Evolutionary conservation across 2,329 filamentous ascomycete genomes (phyloP), one percentile per base, ranked within the genome.

Genomic region (Plectosphaerella plurivora): DNA sequence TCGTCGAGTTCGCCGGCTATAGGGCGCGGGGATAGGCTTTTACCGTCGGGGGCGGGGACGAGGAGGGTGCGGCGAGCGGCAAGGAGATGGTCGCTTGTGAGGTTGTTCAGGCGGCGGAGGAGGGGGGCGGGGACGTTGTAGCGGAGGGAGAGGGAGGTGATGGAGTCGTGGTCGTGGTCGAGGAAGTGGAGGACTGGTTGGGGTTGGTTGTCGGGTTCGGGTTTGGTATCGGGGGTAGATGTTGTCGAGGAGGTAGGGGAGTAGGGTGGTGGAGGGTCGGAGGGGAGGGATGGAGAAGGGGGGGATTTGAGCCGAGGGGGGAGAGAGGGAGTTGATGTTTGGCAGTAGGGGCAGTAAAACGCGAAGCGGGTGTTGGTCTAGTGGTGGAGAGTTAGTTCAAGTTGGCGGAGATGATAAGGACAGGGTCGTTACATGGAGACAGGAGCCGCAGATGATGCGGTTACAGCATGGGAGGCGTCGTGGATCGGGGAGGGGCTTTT

Each of bases 1-100:
- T 89, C 86, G 61, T 91, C 88, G 45, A 88, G 86, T 63, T 90
- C 88, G 47, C 86, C 83, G 51, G 88, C 87, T n/a, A 89, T 61
- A 0, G 89, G 88, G 25, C 79, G 73, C 1, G 88, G 87, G 45
- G 84, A 89, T 22, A 91, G 71, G 59, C 82, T 87, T 6, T 86
- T 73, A 4, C 83, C 84, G 63, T 81, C 84, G 52, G 83, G 78
- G 4, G 83, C 84, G 0, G 89, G 89, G 55, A 94, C 88, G 4
- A 90, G 61, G 1, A 92, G 64, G 1, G 87, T 89, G 56, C 82
- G 79, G 35, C 89, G 80, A 2, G 82, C 89, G 14, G 79, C 73
- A 2, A 94, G 70, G 4, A 93, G 73, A 64, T 90, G 82, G 66
- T 93, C 88, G 33, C 83, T 81, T 51, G 81, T 84, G 36, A 94